These are phyloP conservation scores for Trypanosoma melophagium DNA, from an alignment of 208 protist genomes.

Conservation along the genomic window DNA sequence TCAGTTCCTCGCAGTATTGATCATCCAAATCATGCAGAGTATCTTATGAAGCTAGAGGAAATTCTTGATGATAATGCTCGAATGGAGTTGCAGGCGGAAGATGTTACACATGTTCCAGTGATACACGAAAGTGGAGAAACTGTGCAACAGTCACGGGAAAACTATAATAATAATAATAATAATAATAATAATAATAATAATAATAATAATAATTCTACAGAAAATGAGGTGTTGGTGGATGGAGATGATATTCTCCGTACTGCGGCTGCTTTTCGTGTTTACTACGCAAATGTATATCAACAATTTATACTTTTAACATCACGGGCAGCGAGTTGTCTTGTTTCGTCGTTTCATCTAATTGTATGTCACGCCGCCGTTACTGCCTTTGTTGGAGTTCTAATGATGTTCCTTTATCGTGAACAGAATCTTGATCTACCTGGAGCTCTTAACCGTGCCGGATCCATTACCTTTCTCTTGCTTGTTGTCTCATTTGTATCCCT, in stretches of 20 bases:
- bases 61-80: conserved; percentile 71
- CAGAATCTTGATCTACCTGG: conserved; percentile 83
- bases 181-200: neutral
- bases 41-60: conserved; percentile 87
- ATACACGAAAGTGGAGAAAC: conserved; percentile 16
- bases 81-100: conserved; percentile 52
- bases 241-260: conserved; percentile 50
- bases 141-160: conserved; percentile 3
- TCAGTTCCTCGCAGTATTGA: conserved; percentile 38
- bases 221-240: conserved; percentile 2
- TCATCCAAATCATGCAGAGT: conserved; percentile 80
- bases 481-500: conserved; percentile 88
- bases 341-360: conserved; percentile 82
- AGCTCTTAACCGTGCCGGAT: conserved; percentile 85
- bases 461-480: conserved; percentile 81
- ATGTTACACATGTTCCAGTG: conserved; percentile 8
- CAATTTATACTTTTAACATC: conserved; percentile 74
- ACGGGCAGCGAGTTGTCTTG: conserved; percentile 59
- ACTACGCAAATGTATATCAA: conserved; percentile 88
- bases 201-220: neutral
- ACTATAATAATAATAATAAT: neutral
- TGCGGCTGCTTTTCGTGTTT: conserved; percentile 51
- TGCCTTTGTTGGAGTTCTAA: conserved; percentile 62
- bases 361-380: conserved; percentile 82
- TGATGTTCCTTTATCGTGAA: conserved; percentile 81